Conservation (phyloP, 208 protist genomes). For the Trypanosoma avium region DNA sequence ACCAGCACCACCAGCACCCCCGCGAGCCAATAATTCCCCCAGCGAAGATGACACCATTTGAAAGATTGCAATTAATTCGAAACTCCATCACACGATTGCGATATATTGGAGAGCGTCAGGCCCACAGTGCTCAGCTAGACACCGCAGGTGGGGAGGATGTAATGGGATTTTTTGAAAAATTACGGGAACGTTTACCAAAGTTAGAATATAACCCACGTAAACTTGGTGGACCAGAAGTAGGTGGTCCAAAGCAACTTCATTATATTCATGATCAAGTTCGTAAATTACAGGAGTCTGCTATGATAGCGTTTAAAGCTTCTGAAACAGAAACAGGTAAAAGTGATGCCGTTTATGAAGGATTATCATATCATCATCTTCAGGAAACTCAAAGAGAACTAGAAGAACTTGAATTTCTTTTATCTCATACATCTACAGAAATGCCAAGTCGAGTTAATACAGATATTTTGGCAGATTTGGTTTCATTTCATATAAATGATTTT, state of each 20-base stretch:
- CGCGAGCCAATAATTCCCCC: conserved; percentile 47
- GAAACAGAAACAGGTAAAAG: conserved; percentile 22
- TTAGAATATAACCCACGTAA: conserved; percentile 62
- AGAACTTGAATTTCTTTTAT: conserved; percentile 59
- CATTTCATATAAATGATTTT: conserved; percentile 81
- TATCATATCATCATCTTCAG: conserved; percentile 66
- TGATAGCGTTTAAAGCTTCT: conserved; percentile 17
- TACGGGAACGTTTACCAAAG: conserved; percentile 50
- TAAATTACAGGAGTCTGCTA: conserved; percentile 24
- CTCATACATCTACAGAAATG: conserved; percentile 37
- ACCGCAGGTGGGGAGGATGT: conserved; percentile 54
- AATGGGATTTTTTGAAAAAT: conserved; percentile 44
- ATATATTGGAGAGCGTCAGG: conserved; percentile 73
- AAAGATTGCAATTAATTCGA: conserved; percentile 74
- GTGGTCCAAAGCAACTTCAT: conserved; percentile 55
- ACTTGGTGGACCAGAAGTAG: conserved; percentile 37
- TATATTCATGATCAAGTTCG: conserved; percentile 50
- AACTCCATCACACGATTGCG: conserved; percentile 74
- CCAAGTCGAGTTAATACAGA: conserved; percentile 65
- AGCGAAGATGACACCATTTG: conserved; percentile 60
- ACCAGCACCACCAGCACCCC: conserved; percentile 11
- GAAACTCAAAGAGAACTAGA: conserved; percentile 62
- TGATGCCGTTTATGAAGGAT: conserved; percentile 60
- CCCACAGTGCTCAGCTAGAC: conserved; percentile 64
- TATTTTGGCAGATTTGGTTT: conserved; percentile 69